These are phyloP conservation scores for Pseudogymnoascus sp. DNA, from an alignment of 2,329 filamentous ascomycete species.

Conservation along the genomic window DNA sequence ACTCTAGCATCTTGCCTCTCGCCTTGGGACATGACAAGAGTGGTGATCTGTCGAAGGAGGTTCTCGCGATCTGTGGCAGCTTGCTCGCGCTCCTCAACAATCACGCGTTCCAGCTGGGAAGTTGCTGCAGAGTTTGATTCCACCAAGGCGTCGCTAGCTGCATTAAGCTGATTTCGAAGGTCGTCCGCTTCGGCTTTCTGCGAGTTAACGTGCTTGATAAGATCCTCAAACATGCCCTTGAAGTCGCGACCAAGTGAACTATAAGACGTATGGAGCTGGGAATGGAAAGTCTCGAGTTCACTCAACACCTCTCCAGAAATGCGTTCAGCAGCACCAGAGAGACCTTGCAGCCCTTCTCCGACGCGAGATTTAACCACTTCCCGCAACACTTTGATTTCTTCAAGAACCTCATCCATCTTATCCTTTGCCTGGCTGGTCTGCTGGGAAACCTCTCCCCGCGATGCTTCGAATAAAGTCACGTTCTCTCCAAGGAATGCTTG, in stretches of 20 bases:
- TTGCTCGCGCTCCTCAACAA: conserved; percentile 68
- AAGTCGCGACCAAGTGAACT: conserved; percentile 76
- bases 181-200: conserved; percentile 70
- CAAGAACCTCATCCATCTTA: conserved; percentile 82
- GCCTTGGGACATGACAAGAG: conserved; percentile 66
- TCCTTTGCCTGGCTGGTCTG: conserved; percentile 64
- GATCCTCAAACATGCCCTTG: conserved; percentile 73
- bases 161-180: conserved; percentile 62
- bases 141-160: conserved; percentile 59
- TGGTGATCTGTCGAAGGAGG: conserved; percentile 67
- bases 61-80: conserved; percentile 65
- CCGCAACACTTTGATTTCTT: conserved; percentile 83
- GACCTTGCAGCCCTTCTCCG: conserved; percentile 71
- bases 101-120: conserved; percentile 54
- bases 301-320: conserved; percentile 84
- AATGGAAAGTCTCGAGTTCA: conserved; percentile 78
- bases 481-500: conserved; percentile 64
- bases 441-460: conserved; percentile 58
- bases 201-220: conserved; percentile 63
- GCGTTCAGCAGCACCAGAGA: conserved; percentile 75
- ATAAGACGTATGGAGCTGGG: conserved; percentile 75
- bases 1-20: conserved; percentile 66
- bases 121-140: conserved; percentile 61
- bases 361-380: conserved; percentile 83
- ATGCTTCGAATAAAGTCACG: conserved; percentile 56